Conservation (phyloP, 2,329 filamentous ascomycete species). For the Aspergillus sclerotialis region DNA sequence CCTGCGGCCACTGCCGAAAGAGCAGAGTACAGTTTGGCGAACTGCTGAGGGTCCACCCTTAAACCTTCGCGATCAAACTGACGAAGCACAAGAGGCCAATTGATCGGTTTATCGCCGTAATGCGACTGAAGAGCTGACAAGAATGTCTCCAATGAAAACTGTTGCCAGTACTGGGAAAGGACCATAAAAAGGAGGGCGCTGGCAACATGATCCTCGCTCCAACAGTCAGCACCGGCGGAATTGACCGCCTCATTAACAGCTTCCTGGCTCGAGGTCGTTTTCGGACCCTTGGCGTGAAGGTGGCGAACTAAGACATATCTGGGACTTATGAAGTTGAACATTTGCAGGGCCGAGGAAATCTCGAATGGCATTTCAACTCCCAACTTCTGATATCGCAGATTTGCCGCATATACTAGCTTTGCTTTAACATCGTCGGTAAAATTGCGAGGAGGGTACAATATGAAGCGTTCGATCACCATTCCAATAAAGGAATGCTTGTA, state of each 20-base stretch:
- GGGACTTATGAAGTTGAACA: slow-evolving; percentile 37
- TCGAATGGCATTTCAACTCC: slow-evolving; percentile 36
- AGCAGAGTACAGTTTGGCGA: slow-evolving; percentile 72
- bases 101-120: slow-evolving; percentile 49
- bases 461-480: slow-evolving; percentile 74
- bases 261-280: slow-evolving; percentile 70
- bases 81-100: slow-evolving; percentile 64
- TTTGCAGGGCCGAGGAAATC: slow-evolving; percentile 37
- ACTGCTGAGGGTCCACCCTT: slow-evolving; percentile 70
- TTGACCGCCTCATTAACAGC: slow-evolving; percentile 55
- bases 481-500: slow-evolving; percentile 67
- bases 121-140: slow-evolving; percentile 52
- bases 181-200: slow-evolving; percentile 67
- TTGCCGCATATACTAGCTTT: slow-evolving; percentile 54
- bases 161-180: slow-evolving; percentile 55
- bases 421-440: slow-evolving; percentile 74
- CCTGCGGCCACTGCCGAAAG: slow-evolving; percentile 64
- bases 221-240: slow-evolving; percentile 52
- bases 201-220: slow-evolving; percentile 76
- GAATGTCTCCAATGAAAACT: slow-evolving; percentile 61
- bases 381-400: slow-evolving; percentile 62
- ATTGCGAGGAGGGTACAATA: slow-evolving; percentile 78
- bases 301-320: slow-evolving; percentile 47
- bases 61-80: slow-evolving; percentile 75
- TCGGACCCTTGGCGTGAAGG: slow-evolving; percentile 67